Percentiles rank a stretch among this genome's conserved stretches.
phyloP scores from a whole-genome alignment of 2,329 filamentous ascomycete genomes.

The Triangularia verruculosa region DNA sequence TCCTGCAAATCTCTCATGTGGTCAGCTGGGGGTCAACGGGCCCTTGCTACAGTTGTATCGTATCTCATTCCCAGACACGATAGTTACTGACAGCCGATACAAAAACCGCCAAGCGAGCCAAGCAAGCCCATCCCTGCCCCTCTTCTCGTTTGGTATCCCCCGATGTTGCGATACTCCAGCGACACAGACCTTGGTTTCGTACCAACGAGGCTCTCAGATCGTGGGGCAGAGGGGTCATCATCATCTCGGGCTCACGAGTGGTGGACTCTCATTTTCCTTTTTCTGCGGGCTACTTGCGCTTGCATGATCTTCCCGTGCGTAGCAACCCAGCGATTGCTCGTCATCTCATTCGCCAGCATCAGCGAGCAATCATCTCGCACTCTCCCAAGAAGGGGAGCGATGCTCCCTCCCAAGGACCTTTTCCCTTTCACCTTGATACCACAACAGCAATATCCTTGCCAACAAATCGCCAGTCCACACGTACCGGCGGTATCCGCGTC shows the following conservation, averaged over 20 bases:
- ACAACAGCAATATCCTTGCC: not conserved
- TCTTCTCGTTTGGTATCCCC: slow-evolving; percentile 1
- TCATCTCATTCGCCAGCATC: not conserved
- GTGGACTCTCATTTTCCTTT: not conserved
- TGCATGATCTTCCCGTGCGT: slow-evolving; percentile 10
- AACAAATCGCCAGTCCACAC: slow-evolving; percentile 6
- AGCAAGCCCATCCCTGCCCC: not conserved
- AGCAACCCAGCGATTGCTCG: not conserved
- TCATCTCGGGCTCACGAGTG: not conserved
- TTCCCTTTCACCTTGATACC: not conserved
- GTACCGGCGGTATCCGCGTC: not conserved
- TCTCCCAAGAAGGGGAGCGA: not conserved
- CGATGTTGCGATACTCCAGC: not conserved
- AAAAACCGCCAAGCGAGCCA: not conserved
- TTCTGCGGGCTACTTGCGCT: not conserved
- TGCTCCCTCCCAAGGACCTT: not conserved
- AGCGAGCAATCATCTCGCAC: not conserved
- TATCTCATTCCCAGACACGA: not conserved
- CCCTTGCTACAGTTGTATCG: not conserved
- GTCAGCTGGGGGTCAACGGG: not conserved
- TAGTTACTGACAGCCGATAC: not conserved
- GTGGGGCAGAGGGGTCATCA: not conserved
- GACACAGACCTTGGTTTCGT: not conserved
- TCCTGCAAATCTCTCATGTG: slow-evolving; percentile 2
- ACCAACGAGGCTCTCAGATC: slow-evolving; percentile 4